phyloP scores from a whole-genome alignment of 768 basidiomycete species.

The Hygrophorus russula region DNA sequence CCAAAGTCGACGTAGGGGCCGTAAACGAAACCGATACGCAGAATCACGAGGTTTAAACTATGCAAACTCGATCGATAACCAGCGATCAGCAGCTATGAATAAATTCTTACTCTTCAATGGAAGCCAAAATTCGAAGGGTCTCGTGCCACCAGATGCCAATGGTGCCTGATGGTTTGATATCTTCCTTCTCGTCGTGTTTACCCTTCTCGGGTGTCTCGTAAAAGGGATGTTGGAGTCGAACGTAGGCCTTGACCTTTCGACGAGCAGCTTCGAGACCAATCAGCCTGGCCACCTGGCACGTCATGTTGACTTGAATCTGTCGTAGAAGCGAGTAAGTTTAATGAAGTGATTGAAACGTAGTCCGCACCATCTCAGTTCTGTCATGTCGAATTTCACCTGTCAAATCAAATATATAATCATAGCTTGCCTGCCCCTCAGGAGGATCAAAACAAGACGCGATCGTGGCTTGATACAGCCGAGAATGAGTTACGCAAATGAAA shows the following conservation, averaged over 20 bases:
- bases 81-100: background rate
- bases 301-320: constrained; percentile 71
- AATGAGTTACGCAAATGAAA: constrained; percentile 8
- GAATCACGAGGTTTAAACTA: constrained; percentile 72
- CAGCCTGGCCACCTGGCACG: constrained; percentile 54
- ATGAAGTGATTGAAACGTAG: constrained; percentile 7
- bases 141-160: constrained; percentile 88
- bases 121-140: constrained; percentile 60
- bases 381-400: constrained; percentile 73
- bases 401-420: constrained; percentile 76
- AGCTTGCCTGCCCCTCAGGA: constrained; percentile 54
- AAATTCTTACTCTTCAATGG: constrained; percentile 54
- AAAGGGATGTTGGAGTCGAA: constrained; percentile 68
- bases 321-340: constrained; percentile 4
- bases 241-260: constrained; percentile 67
- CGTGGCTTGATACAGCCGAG: constrained; percentile 33
- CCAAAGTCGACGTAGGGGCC: constrained; percentile 74
- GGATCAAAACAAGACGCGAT: constrained; percentile 65
- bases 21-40: constrained; percentile 67
- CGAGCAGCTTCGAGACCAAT: constrained; percentile 73
- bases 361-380: constrained; percentile 59
- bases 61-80: background rate
- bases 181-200: constrained; percentile 58
- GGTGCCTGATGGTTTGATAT: constrained; percentile 57
- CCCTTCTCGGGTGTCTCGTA: constrained; percentile 67